Base-by-base conservation (phyloP, 2,329 filamentous ascomycete species). In the Colletotrichum aenigma region DNA sequence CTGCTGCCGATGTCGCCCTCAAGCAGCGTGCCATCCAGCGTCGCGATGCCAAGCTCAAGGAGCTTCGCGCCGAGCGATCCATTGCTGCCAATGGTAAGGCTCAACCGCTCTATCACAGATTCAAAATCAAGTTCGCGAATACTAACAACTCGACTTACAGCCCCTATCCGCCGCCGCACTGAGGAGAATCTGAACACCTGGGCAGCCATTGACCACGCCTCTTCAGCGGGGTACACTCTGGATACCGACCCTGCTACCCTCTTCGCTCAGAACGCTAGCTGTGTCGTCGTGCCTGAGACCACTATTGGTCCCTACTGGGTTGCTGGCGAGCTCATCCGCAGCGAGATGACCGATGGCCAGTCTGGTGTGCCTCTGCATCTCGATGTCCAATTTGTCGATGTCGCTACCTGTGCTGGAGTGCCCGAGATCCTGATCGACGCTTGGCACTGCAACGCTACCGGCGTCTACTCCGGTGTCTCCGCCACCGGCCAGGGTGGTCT, bases 281-380 rank as follows among this genome's bases (percentile, higher is more conserved):
- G 43, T 7, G 43, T 52, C 4, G 43, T 52, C 4, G 43, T 52
- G 7, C 43, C 43, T 3, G 43, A 52, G 43, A 52, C 43, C 43
- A 52, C 43, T 1, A 52, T 52, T 0, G 43, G 43, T 21, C 43
- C 43, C 43, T 52, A 52, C 43, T 52, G 43, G 43, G 82, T 88
- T 34, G 80, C 82, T 18, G 87, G 86, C 52, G 87, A 89, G 79
- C 82, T 85, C 70, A 79, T 89, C 71, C 84, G 87, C 52, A 79
- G 83, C 43, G 84, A 89, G 73, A 82, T 89, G 74, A 85, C 83
- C 72, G 87, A 89, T 67, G 71, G 79, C 7, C 76, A 86, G 76
- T 81, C 62, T 52, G 88, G 87, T 64, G 80, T 89, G 18, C 84
- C 86, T 32, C 56, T 89, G 10, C 85, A 85, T 65, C 79, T 79